Base-by-base conservation (phyloP, 2,329 filamentous ascomycete species). In the Zymoseptoria passerinii region DNA sequence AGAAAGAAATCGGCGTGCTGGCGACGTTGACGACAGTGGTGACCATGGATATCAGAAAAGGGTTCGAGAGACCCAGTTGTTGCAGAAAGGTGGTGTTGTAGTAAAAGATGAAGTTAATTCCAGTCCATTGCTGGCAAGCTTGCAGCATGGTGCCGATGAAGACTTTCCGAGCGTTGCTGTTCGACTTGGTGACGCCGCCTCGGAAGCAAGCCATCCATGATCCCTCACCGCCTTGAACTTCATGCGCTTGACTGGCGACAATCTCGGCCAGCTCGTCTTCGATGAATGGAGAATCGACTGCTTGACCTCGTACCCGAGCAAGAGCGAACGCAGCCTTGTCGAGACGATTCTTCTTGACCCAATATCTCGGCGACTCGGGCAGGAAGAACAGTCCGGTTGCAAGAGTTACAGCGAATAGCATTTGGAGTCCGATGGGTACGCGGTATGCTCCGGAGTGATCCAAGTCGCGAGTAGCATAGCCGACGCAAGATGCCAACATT, bases 1-100 rank as follows among this genome's bases (percentile, higher is more conserved):
- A 95, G 83, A 96, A 96, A 18, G 91, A 94, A 63, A 95, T 72
- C 0, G 91, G 91, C 1, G 91, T 95, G 50, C 88, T 92, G 75
- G 76, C 81, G 62, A 95, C 89, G 76, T 96, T 96, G 78, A 96
- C 90, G 56, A 95, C 81, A 59, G 88, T 95, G 70, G 90, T 94
- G 76, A 95, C 82, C 72, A 95, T 82, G 60, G 85, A 88, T 70
- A 95, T 90, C 64, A 95, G 74, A 82, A 96, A 96, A 28, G 85
- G 80, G 78, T 95, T 86, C 56, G 74, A 66, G 67, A 95, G 87
- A 64, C 87, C 86, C 27, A 89, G 85, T 23, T 85, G 83, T 75
- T 89, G 77, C 79, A 95, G 90, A 83, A 95, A 95, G 58, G 88
- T 85, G 28, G 89, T 91, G 51, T 88, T 89, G 59, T 64, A 66